Percentiles rank a stretch among this genome's conserved stretches.
Evolutionary conservation across 805 yeast genomes (phyloP).

Genomic region (Wickerhamomyces canadensis): DNA sequence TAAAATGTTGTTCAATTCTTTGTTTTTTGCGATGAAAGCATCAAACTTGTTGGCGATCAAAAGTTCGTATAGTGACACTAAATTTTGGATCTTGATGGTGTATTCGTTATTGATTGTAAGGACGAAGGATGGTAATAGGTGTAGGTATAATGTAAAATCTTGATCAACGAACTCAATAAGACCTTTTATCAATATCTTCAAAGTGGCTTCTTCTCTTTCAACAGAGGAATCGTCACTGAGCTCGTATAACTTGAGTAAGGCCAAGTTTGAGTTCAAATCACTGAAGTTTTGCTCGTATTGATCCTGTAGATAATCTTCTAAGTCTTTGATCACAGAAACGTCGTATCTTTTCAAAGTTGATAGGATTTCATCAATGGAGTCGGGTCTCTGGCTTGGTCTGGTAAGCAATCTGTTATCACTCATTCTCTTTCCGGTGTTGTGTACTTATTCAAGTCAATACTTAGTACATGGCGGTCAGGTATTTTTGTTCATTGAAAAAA

Average conservation of each 20-base stretch:
- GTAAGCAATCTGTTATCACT: slow-evolving; percentile 28
- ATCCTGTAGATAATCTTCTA: slow-evolving; percentile 37
- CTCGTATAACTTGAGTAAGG: slow-evolving; percentile 38
- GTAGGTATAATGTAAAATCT: slow-evolving; percentile 40
- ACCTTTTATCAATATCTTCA: slow-evolving; percentile 36
- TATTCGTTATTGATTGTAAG: slow-evolving; percentile 21
- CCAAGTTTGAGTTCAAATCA: slow-evolving; percentile 40
- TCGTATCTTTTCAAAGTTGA: slow-evolving; percentile 40
- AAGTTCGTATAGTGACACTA: slow-evolving; percentile 20
- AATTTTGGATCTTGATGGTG: slow-evolving; percentile 20
- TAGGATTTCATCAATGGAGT: slow-evolving; percentile 32
- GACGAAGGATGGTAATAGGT: slow-evolving; percentile 38
- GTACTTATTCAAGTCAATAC: too few relatives aligned
- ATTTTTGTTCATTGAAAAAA: too few relatives aligned
- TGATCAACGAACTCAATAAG: slow-evolving; percentile 34
- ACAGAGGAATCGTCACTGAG: slow-evolving; percentile 29
- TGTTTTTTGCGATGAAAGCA: slow-evolving; percentile 17
- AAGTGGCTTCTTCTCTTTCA: slow-evolving; percentile 33
- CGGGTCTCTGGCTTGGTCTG: slow-evolving; percentile 35
- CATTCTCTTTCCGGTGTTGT: slow-evolving; percentile 5
- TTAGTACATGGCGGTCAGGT: too few relatives aligned
- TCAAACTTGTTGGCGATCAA: slow-evolving; percentile 18
- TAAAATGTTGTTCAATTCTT: slow-evolving; percentile 14
- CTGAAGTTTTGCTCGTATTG: slow-evolving; percentile 34
- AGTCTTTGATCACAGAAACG: slow-evolving; percentile 34